phyloP scores from a whole-genome alignment of 805 yeast species.

The Candida bentonensis region DNA sequence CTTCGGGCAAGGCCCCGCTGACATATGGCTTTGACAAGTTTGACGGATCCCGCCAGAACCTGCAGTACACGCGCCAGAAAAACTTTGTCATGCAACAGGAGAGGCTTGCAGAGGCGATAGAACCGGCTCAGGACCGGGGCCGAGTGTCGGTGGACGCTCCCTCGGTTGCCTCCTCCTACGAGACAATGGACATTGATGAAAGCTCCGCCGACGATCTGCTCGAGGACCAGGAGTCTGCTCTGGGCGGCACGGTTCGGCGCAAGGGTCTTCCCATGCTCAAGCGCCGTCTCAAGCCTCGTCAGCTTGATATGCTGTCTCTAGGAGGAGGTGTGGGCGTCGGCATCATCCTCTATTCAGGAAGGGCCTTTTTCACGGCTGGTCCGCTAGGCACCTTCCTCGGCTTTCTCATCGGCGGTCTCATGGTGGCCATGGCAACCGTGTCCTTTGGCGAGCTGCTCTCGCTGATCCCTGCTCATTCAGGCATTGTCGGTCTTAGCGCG shows the following conservation, averaged over 20 bases:
- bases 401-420: constrained; percentile 45
- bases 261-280: constrained; percentile 20
- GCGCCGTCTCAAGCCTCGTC: constrained; percentile 48
- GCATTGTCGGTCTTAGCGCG: constrained; percentile 61
- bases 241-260: neutral
- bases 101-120: neutral
- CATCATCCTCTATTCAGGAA: constrained; percentile 51
- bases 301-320: constrained; percentile 62
- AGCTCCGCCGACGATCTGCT: neutral
- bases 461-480: constrained; percentile 63
- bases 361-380: constrained; percentile 60
- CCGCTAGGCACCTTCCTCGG: constrained; percentile 66
- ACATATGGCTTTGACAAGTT: constrained; percentile 13
- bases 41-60: constrained; percentile 13
- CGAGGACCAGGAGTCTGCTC: constrained; percentile 1
- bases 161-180: neutral
- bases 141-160: neutral
- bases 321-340: constrained; percentile 78
- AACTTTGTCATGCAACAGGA: constrained; percentile 9
- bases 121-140: constrained; percentile 1
- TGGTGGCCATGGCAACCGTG: constrained; percentile 54
- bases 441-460: constrained; percentile 77
- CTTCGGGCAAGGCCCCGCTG: constrained; percentile 6
- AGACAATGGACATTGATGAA: neutral
- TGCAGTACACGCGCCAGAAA: constrained; percentile 11